These are phyloP conservation scores for Lojkania enalia DNA, from an alignment of 2,329 filamentous ascomycete species.

Conservation along the genomic window DNA sequence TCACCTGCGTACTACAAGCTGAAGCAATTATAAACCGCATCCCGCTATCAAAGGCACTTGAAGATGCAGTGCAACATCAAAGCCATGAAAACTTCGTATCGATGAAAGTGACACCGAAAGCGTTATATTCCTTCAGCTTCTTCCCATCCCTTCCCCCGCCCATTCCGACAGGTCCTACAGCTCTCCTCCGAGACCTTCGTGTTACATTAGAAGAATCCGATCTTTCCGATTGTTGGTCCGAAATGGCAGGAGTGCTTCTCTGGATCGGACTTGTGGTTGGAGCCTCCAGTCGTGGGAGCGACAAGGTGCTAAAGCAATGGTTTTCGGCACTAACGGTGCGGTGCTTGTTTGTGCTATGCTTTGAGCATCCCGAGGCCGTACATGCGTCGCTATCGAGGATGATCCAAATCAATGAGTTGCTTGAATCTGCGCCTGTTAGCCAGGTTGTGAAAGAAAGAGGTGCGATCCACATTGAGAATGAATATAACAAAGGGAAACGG, in stretches of 20 bases:
- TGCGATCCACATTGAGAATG: too few species aligned
- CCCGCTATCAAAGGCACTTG: conserved; percentile 33
- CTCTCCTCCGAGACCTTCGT: conserved; percentile 28
- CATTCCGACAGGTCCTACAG: conserved; percentile 5
- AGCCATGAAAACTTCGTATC: conserved; percentile 3
- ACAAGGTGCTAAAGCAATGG: conserved; percentile 33
- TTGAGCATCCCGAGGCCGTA: conserved; percentile 40
- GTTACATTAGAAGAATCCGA: conserved; percentile 33
- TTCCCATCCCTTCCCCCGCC: conserved; percentile 7
- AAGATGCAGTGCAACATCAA: conserved; percentile 10
- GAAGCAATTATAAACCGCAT: conserved; percentile 32
- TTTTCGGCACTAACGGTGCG: conserved; percentile 37
- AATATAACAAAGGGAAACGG: too few species aligned
- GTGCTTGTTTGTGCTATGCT: conserved; percentile 39
- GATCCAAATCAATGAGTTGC: conserved; percentile 25
- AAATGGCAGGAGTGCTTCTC: conserved; percentile 43
- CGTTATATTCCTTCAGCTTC: conserved; percentile 15
- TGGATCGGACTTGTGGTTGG: conserved; percentile 41
- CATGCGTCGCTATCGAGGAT: conserved; percentile 34
- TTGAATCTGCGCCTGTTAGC: too few species aligned
- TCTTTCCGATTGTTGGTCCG: conserved; percentile 38
- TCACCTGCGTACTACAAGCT: conserved; percentile 37
- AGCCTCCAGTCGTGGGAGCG: conserved; percentile 32
- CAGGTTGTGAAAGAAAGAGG: too few species aligned
- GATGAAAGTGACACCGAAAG: background rate